These are phyloP conservation scores for Aspergillus sp. DNA, from an alignment of 2,329 filamentous ascomycete species.

Conservation along the genomic window DNA sequence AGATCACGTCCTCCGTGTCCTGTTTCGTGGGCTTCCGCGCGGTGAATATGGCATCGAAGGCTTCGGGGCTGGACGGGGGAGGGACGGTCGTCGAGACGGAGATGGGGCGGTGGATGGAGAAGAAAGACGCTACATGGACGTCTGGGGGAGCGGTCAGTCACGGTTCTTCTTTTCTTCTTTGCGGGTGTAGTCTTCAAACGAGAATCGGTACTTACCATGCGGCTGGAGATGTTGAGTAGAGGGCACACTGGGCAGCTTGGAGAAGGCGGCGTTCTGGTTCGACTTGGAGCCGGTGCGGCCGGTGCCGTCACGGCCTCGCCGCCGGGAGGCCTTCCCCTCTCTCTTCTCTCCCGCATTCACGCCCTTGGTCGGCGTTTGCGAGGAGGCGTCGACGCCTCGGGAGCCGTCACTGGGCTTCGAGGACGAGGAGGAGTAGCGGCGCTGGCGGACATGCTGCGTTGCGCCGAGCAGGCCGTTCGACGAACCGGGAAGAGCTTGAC, in stretches of 20 bases:
- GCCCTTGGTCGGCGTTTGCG: conserved; percentile 37
- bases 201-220: conserved; percentile 48
- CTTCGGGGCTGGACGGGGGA: conserved; percentile 66
- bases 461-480: conserved; percentile 31
- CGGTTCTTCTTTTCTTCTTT: background rate
- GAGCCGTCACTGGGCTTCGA: conserved; percentile 51
- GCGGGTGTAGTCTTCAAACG: too few relatives aligned
- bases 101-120: conserved; percentile 92
- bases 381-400: conserved; percentile 39
- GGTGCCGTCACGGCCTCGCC: conserved; percentile 36
- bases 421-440: conserved; percentile 48
- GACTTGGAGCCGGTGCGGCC: conserved; percentile 35
- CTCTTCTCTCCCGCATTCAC: conserved; percentile 38
- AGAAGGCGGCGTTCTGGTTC: conserved; percentile 37
- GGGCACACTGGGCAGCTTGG: conserved; percentile 49
- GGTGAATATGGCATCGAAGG: conserved; percentile 84
- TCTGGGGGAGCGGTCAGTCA: conserved; percentile 54
- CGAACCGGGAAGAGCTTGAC: conserved; percentile 29
- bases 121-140: conserved; percentile 85
- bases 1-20: conserved; percentile 59
- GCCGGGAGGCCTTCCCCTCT: conserved; percentile 33
- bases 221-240: conserved; percentile 50
- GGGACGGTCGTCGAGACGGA: conserved; percentile 82
- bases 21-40: conserved; percentile 48
- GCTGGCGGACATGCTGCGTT: conserved; percentile 41